Base-by-base conservation (phyloP, 2,329 filamentous ascomycete species). In the Pseudocercospora cruenta region DNA sequence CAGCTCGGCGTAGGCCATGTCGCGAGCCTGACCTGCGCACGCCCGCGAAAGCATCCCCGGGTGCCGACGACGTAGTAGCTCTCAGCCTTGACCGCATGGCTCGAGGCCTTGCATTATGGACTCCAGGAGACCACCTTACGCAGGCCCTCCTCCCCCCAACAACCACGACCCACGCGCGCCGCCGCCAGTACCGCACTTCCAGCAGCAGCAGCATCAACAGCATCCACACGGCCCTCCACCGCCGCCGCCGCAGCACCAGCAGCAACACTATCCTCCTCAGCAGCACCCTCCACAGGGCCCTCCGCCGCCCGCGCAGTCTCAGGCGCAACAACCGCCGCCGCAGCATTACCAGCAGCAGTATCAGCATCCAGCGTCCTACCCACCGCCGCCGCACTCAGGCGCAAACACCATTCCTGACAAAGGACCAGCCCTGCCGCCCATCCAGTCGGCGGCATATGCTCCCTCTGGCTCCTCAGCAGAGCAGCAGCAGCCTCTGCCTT, bases 341-440 rank as follows among this genome's bases (percentile, higher is more conserved):
- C 66, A 61, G 33, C 65, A 65, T 31, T 22, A 59, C 12, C 60
- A 63, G 21, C 60, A 63, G 21, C 51, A 62, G 26, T 69, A 66
- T n/a, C 70, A 68, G n/a, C 69, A 68, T 22, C 66, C 66, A 45
- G 61, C 62, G n/a, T 67, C 67, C 28, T 64, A 65, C 22, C 68
- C 33, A 36, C 33, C 62, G 62, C 67, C 66, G 51, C 66, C 64
- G 12, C 69, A 60, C 66, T 43, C 71, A 66, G 24, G 64, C 66
- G n/a, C 70, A 70, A 51, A 69, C 65, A 43, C 68, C 58, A 33
- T 66, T 33, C 59, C 67, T 10, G 51, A 65, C 49, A 55, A 69
- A 63, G 66, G 68, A 14, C 65, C 68, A 43, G 59, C 71, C 49
- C 70, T 75, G 51, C 72, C 71, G 39, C 72, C 74, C 43, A 73